These are phyloP conservation scores for Acacia acuminata DNA, from an alignment of 306 rosid species.

Conservation along the genomic window DNA sequence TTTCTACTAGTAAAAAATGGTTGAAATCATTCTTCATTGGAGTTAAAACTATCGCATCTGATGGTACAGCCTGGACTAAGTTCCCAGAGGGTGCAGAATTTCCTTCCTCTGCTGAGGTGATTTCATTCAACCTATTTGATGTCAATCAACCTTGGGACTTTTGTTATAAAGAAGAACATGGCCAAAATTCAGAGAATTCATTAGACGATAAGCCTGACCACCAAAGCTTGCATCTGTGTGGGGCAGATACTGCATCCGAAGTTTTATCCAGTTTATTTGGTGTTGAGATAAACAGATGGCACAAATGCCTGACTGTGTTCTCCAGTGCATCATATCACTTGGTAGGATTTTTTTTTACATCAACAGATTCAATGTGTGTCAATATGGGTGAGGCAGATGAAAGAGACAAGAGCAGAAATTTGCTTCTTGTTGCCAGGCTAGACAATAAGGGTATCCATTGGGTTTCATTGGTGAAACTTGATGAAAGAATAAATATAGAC, in stretches of 20 bases:
- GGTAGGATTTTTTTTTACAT: conserved; percentile 67
- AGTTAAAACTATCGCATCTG: conserved; percentile 58
- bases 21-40: conserved; percentile 64
- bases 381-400: conserved; percentile 47
- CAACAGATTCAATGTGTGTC: conserved; percentile 38
- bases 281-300: conserved; percentile 58
- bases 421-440: conserved; percentile 75
- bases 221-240: conserved; percentile 37
- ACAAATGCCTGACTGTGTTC: conserved; percentile 71
- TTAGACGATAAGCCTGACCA: conserved; percentile 36
- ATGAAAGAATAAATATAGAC: conserved; percentile 51
- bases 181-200: conserved; percentile 39
- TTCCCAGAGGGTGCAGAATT: conserved; percentile 68
- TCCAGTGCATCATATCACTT: conserved; percentile 71
- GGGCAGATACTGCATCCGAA: conserved; percentile 39
- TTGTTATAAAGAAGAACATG: conserved; percentile 32
- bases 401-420: conserved; percentile 40
- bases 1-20: conserved; percentile 56
- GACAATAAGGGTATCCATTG: conserved; percentile 67
- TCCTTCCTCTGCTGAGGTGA: conserved; percentile 72
- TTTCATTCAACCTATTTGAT: conserved; percentile 76
- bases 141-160: conserved; percentile 51
- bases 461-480: conserved; percentile 76
- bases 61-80: conserved; percentile 59
- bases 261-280: conserved; percentile 56